A percentile compares a stretch with the other conserved stretches of the same genome.
These are phyloP conservation scores for Monosporascus sp. DNA, from an alignment of 2,329 filamentous ascomycete genomes.

Conservation along the genomic window DNA sequence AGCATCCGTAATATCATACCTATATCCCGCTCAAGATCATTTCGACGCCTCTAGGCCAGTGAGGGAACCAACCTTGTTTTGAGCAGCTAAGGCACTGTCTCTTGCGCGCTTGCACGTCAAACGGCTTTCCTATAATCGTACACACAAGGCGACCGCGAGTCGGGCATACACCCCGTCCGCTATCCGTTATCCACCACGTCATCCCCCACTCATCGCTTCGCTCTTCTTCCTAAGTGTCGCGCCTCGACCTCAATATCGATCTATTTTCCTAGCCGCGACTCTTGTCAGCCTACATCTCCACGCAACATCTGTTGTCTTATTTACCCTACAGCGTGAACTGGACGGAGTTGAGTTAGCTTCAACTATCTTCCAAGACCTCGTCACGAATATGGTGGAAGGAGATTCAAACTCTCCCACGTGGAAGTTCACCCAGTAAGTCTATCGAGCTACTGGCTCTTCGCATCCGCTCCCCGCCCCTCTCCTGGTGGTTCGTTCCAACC, in stretches of 20 bases:
- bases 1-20: not conserved
- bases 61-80: not conserved
- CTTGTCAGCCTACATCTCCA: conserved; percentile 4
- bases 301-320: conserved; percentile 4
- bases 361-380: conserved; percentile 7
- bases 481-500: not conserved
- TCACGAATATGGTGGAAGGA: conserved; percentile 86
- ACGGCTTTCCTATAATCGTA: not conserved
- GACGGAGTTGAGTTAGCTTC: conserved; percentile 17
- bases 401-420: conserved; percentile 92
- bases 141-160: not conserved
- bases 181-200: not conserved
- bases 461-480: conserved; percentile 13
- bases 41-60: not conserved
- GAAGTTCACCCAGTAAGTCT: conserved; percentile 96
- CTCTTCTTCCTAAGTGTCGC: conserved; percentile 9
- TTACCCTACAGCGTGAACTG: conserved; percentile 2
- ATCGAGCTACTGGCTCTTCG: conserved; percentile 19
- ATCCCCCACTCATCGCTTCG: conserved; percentile 2
- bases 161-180: no score
- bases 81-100: not conserved
- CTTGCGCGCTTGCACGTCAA: not conserved
- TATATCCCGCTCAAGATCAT: not conserved
- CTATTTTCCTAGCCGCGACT: conserved; percentile 7
- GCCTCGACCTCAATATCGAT: conserved; percentile 5